phyloP scores from a whole-genome alignment of 345 rosid species.

The Eutrema heterophyllum region DNA sequence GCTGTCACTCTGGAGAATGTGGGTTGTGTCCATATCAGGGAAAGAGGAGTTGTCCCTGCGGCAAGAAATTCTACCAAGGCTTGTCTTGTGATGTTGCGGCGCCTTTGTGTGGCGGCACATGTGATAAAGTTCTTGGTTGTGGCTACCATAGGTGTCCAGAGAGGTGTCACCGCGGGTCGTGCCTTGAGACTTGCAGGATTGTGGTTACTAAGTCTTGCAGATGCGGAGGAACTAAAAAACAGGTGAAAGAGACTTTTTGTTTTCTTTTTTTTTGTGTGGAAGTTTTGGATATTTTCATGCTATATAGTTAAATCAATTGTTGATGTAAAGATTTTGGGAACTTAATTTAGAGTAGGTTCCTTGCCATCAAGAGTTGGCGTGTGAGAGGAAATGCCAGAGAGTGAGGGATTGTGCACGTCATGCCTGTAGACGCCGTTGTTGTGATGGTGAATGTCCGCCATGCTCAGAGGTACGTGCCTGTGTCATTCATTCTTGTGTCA shows the following conservation, averaged over 20 bases:
- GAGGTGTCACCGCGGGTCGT: conserved; percentile 75
- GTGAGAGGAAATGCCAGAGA: conserved; percentile 83
- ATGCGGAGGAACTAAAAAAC: conserved; percentile 75
- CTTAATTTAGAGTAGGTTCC: conserved; percentile 56
- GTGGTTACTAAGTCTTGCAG: conserved; percentile 66
- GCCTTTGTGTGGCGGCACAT: conserved; percentile 79
- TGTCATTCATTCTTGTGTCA: neutral
- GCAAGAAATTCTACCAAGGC: conserved; percentile 68
- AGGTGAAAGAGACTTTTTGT: conserved; percentile 47
- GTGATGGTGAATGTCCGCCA: conserved; percentile 91
- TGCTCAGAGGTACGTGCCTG: conserved; percentile 62
- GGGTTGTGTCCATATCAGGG: conserved; percentile 81
- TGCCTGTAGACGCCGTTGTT: conserved; percentile 89
- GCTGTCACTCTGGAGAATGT: conserved; percentile 75
- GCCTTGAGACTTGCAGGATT: conserved; percentile 82
- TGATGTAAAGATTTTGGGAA: conserved; percentile 18
- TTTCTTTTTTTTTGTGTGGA: neutral
- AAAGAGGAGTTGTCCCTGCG: conserved; percentile 86
- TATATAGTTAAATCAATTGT: neutral
- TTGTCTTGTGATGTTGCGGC: conserved; percentile 66
- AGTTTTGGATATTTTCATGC: neutral
- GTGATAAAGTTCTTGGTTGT: conserved; percentile 70
- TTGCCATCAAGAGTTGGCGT: conserved; percentile 88
- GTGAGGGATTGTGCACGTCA: conserved; percentile 84
- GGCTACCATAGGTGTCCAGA: conserved; percentile 78